Evolutionary conservation across 192 early-diverging fungal species (phyloP).

Genomic region (Entomortierella parvispora): DNA sequence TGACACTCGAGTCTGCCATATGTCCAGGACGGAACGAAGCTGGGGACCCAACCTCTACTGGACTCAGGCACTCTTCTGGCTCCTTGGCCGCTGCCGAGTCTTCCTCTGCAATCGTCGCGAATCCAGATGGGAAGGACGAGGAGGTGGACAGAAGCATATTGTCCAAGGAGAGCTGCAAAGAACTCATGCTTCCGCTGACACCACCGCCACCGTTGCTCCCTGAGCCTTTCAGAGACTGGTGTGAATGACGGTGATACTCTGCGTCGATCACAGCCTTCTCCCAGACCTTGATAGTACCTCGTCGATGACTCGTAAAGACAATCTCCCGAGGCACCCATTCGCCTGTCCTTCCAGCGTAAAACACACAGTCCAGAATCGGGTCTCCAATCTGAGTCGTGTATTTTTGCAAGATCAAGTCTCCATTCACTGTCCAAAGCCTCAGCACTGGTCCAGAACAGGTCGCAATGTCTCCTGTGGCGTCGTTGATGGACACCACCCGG

Average conservation of each 20-base stretch:
- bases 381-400: conserved; percentile 58
- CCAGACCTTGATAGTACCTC: conserved; percentile 62
- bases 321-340: conserved; percentile 61
- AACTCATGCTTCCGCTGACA: conserved; percentile 13
- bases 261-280: conserved; percentile 31
- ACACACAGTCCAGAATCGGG: conserved; percentile 61
- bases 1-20: neutral
- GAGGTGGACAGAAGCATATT: neutral
- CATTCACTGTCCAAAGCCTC: conserved; percentile 72
- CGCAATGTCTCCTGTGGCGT: conserved; percentile 73
- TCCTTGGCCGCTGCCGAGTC: neutral
- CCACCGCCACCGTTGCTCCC: neutral
- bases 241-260: conserved; percentile 13
- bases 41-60: neutral
- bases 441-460: conserved; percentile 67
- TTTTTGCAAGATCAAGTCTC: conserved; percentile 67
- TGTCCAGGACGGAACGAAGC: neutral
- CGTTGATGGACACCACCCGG: conserved; percentile 63
- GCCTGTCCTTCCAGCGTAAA: conserved; percentile 60
- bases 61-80: neutral
- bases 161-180: conserved; percentile 22
- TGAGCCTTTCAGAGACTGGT: conserved; percentile 1
- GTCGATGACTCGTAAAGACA: conserved; percentile 68
- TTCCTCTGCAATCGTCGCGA: neutral
- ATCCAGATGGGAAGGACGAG: conserved; percentile 1